Conservation (phyloP, 1,284 basidiomycete genomes). For the Takashimella koratensis region DNA sequence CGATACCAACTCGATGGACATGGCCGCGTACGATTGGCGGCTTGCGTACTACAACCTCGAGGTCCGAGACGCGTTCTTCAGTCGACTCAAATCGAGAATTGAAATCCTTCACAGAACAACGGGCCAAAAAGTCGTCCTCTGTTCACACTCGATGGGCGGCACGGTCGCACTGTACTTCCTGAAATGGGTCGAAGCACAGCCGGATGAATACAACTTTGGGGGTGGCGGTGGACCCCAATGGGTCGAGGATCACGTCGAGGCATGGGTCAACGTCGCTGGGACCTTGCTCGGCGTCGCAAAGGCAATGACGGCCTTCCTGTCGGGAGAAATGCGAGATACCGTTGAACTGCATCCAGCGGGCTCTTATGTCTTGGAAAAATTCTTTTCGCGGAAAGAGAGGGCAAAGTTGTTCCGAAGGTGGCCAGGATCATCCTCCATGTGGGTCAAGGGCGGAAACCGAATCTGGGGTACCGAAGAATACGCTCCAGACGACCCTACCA, state of each 20-base stretch:
- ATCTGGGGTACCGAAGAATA: conserved; percentile 74
- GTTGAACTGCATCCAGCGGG: conserved; percentile 64
- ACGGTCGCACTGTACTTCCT: conserved; percentile 58
- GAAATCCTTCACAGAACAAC: conserved; percentile 74
- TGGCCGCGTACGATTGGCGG: conserved; percentile 89
- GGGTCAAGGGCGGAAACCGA: conserved; percentile 86
- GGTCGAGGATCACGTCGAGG: conserved; percentile 85
- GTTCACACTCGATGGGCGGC: conserved; percentile 81
- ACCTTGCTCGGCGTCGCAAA: conserved; percentile 77
- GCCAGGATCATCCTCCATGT: conserved; percentile 91
- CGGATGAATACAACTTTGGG: conserved; percentile 58
- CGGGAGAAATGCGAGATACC: conserved; percentile 92
- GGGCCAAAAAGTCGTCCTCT: conserved; percentile 78
- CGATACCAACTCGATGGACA: conserved; percentile 81
- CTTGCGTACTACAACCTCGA: conserved; percentile 87
- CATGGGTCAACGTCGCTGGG: conserved; percentile 79
- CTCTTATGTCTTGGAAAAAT: conserved; percentile 58
- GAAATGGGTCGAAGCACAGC: conserved; percentile 91
- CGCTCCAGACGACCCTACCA: conserved; percentile 63
- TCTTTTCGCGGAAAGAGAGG: conserved; percentile 87
- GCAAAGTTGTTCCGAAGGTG: conserved; percentile 89
- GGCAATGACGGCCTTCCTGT: conserved; percentile 92
- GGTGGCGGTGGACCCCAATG: conserved; percentile 75
- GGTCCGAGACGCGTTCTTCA: conserved; percentile 89
- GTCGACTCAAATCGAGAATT: conserved; percentile 75